Conservation (phyloP, 129 eudicot genomes). For the Gnaphalium uliginosum region DNA sequence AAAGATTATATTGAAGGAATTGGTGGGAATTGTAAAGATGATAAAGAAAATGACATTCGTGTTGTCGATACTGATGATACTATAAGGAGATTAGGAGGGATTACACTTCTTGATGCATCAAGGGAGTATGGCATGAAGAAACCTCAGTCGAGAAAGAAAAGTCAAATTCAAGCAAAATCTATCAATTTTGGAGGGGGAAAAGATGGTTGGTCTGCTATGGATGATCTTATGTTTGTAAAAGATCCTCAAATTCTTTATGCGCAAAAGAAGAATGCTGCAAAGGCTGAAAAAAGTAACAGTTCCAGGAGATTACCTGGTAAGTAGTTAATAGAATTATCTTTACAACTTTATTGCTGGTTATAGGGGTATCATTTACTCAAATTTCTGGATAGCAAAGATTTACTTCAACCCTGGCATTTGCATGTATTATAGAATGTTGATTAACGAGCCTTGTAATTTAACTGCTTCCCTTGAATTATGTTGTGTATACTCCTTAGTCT, state of each 20-base stretch:
- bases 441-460: slow-evolving; percentile 20
- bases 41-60: slow-evolving; percentile 42
- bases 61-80: slow-evolving; percentile 49
- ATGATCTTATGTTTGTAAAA: slow-evolving; percentile 69
- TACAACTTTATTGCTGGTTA: neutral
- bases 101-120: slow-evolving; percentile 85
- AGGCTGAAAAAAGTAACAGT: slow-evolving; percentile 53
- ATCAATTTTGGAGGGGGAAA: slow-evolving; percentile 25
- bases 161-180: slow-evolving; percentile 17
- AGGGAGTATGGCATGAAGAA: slow-evolving; percentile 74
- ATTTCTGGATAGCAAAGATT: neutral
- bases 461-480: slow-evolving; percentile 27
- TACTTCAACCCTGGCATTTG: slow-evolving; percentile 7
- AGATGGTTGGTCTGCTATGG: slow-evolving; percentile 44
- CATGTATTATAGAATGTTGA: neutral
- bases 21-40: slow-evolving; percentile 59
- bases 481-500: slow-evolving; percentile 32
- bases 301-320: slow-evolving; percentile 72
- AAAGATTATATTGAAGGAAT: slow-evolving; percentile 85
- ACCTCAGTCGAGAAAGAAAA: slow-evolving; percentile 48
- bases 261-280: slow-evolving; percentile 66
- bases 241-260: slow-evolving; percentile 62
- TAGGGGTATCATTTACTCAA: neutral
- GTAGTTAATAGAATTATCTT: neutral
- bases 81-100: slow-evolving; percentile 63